Evolutionary conservation across 1,284 basidiomycete species (phyloP).

Genomic region (Trichosporon faecale): DNA sequence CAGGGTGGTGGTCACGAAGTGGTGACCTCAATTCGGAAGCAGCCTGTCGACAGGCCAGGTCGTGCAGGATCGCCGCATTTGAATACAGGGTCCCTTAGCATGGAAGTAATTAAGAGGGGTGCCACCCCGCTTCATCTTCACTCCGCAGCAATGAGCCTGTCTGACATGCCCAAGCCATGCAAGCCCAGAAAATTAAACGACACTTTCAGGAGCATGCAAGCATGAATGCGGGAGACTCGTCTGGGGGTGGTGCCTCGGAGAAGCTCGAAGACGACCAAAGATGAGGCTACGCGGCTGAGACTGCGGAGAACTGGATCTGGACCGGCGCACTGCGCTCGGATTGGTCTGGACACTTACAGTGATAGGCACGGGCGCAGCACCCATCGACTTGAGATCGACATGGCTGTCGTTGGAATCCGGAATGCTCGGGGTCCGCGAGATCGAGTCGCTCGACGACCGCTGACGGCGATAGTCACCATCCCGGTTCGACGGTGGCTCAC

Average conservation of each 20-base stretch:
- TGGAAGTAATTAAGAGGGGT: neutral
- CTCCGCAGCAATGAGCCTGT: neutral
- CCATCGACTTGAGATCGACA: conserved; percentile 19
- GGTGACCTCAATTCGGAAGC: conserved; percentile 1
- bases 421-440: conserved; percentile 20
- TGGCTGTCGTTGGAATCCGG: conserved; percentile 17
- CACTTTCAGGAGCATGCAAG: neutral
- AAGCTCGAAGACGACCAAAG: neutral
- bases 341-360: conserved; percentile 21
- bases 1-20: neutral
- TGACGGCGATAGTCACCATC: conserved; percentile 15
- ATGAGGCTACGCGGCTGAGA: neutral
- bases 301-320: neutral
- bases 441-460: conserved; percentile 17
- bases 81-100: neutral
- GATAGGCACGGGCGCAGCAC: conserved; percentile 18
- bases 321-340: neutral
- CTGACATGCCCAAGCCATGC: neutral
- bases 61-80: neutral
- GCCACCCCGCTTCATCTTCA: conserved; percentile 6
- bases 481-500: conserved; percentile 18
- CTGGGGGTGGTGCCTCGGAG: neutral
- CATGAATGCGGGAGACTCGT: neutral
- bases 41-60: neutral
- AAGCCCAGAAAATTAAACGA: neutral